These are phyloP conservation scores for Closterium sp. DNA, from an alignment of 139 green algal genomes.

Conservation along the genomic window DNA sequence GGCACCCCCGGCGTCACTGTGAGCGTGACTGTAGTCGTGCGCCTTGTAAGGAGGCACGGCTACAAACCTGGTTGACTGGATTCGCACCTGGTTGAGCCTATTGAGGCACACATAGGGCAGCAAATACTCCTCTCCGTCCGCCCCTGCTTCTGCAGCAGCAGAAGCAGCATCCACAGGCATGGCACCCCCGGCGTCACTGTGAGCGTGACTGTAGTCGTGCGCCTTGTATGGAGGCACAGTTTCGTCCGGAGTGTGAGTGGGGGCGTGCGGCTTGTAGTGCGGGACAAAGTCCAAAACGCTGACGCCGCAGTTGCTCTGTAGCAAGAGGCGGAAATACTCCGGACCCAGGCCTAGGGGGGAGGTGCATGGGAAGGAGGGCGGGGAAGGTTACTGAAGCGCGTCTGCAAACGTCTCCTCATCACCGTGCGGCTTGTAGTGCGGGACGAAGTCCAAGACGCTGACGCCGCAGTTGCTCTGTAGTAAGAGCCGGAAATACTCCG, in stretches of 20 bases:
- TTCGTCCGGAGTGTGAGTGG: neutral
- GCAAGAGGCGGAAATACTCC: constrained; percentile 73
- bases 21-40: too few relatives aligned
- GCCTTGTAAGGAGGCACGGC: too few relatives aligned
- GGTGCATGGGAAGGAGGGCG: too few relatives aligned
- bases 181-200: too few relatives aligned
- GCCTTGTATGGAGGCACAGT: neutral
- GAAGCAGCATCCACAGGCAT: too few relatives aligned
- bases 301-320: constrained; percentile 66
- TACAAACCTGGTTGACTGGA: constrained; percentile 33
- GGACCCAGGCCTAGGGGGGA: constrained; percentile 31
- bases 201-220: neutral
- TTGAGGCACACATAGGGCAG: constrained; percentile 38
- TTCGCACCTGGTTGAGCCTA: too few relatives aligned
- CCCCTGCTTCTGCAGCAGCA: too few relatives aligned
- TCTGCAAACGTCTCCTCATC: neutral
- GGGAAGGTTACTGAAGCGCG: neutral
- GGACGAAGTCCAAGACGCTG: constrained; percentile 73
- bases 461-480: constrained; percentile 63
- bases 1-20: too few relatives aligned
- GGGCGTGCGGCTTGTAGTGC: neutral
- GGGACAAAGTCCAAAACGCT: constrained; percentile 76
- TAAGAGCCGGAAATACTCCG: constrained; percentile 71
- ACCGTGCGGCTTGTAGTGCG: neutral
- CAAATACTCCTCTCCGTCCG: too few relatives aligned